phyloP scores from a whole-genome alignment of 2,329 filamentous ascomycete species.

The Alternaria hordeiaustralica region DNA sequence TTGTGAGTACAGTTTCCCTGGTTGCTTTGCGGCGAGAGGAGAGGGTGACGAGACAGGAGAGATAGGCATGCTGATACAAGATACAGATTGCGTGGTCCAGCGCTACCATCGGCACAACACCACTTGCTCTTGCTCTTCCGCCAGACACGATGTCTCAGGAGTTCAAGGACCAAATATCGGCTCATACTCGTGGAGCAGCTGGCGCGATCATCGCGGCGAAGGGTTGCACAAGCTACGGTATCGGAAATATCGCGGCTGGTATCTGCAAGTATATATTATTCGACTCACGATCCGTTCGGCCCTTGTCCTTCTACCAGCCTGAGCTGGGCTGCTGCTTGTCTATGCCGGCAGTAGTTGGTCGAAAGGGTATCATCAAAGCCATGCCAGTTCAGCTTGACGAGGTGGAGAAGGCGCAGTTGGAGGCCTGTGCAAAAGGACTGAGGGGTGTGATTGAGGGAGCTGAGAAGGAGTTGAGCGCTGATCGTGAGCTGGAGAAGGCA shows the following conservation, averaged over 20 bases:
- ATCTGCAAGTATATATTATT: constrained; percentile 60
- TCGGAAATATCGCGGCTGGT: constrained; percentile 56
- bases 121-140: constrained; percentile 46
- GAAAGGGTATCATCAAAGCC: constrained; percentile 54
- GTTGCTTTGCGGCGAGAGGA: background rate
- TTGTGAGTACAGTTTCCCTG: constrained; percentile 37
- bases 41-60: background rate
- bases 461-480: constrained; percentile 43
- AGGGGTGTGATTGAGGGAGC: constrained; percentile 47
- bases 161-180: constrained; percentile 48
- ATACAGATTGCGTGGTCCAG: constrained; percentile 53
- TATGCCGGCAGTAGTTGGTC: constrained; percentile 57
- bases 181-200: constrained; percentile 56
- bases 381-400: constrained; percentile 46
- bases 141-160: constrained; percentile 26
- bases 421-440: constrained; percentile 46
- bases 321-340: constrained; percentile 58
- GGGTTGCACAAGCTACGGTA: constrained; percentile 59
- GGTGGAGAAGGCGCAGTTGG: constrained; percentile 41
- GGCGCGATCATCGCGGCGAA: constrained; percentile 58
- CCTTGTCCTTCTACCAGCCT: constrained; percentile 58
- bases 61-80: background rate
- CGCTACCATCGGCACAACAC: constrained; percentile 52
- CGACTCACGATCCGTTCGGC: constrained; percentile 56
- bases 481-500: constrained; percentile 34